Base-by-base conservation (phyloP, 768 basidiomycete genomes). In the Infundibulicybe gibba region DNA sequence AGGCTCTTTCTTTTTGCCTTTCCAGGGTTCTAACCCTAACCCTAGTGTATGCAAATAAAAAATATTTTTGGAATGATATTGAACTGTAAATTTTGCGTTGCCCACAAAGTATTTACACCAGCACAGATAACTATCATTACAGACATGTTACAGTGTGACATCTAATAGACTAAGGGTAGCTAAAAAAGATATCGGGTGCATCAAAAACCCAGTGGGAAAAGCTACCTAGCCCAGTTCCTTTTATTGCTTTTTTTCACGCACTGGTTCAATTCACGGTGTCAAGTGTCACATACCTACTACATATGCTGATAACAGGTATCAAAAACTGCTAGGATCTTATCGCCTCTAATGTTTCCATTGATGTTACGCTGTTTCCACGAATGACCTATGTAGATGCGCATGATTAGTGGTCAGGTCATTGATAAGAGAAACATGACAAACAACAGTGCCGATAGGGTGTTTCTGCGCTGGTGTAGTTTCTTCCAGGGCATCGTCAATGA, bases 331-430 rank as follows among this genome's bases (percentile, higher is more conserved):
- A 47, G 40, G 47, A 64, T 44, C 75, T 69, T 37, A 75, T 76
- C 19, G 83, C 73, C 64, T 91, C 90, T 44, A 90, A 61, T 16
- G 80, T 87, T 66, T 97, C 94, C 88, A 97, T 94, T 49, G 90
- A 92, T 45, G 92, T 92, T 39, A 98, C 92, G 49, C 90, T 94
- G 72, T 95, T 97, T 41, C 94, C 94, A 35, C 94, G 89, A 59
- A 98, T 90, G 54, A 97, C 92, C 94, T 97, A 66, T 9, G 52
- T 44, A 45, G 34, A 44, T 19, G 52, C 19, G 52, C 19, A 49
- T 50, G 40, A 35, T 19, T 47, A 19, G 37, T 45, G 47, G 53
- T 40, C 40, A 33, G 33, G 31, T 19, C 40, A 6, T 34, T 32
- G 19, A 45, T 33, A 44, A 31, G 15, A 43, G 19, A 41, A 15